phyloP scores from a whole-genome alignment of 179 eudicot genomes.

The Sideroxylon spinosum region DNA sequence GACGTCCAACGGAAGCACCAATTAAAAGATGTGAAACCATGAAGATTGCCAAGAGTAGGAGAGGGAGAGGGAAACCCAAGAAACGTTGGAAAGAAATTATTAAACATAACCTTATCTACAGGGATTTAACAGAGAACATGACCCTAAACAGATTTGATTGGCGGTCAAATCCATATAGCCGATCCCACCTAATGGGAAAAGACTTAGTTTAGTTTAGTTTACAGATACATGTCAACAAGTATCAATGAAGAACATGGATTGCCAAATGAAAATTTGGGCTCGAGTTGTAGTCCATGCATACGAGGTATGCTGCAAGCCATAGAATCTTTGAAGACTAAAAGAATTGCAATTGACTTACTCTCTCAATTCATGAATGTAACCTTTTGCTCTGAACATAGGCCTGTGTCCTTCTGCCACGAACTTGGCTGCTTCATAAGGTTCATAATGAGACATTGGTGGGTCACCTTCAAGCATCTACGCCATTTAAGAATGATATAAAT shows the following conservation, averaged over 20 bases:
- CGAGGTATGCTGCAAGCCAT: neutral
- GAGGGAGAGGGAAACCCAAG: too few relatives aligned
- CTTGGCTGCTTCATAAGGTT: conserved; percentile 88
- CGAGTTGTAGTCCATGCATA: neutral
- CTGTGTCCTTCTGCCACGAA: conserved; percentile 84
- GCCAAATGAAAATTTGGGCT: neutral
- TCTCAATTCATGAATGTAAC: conserved; percentile 56
- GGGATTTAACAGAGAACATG: too few relatives aligned
- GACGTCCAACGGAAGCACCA: too few relatives aligned
- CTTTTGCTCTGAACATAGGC: conserved; percentile 68
- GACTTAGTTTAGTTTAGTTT: too few relatives aligned
- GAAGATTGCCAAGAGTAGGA: too few relatives aligned
- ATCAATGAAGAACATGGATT: neutral
- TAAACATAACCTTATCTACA: too few relatives aligned
- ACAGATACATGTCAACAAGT: neutral
- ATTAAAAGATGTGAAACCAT: too few relatives aligned
- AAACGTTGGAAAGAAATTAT: too few relatives aligned
- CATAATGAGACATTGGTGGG: conserved; percentile 59
- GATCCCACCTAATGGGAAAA: too few relatives aligned
- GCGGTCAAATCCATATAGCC: too few relatives aligned
- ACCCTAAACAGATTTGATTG: too few relatives aligned
- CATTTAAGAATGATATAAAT: conserved; percentile 16
- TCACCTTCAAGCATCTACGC: conserved; percentile 90
- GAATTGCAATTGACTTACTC: conserved; percentile 50
- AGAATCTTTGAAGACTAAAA: neutral